Evolutionary conservation across 2,329 filamentous ascomycete species (phyloP), one percentile per base, ranked within the genome.

Genomic region (Colletotrichum musae): DNA sequence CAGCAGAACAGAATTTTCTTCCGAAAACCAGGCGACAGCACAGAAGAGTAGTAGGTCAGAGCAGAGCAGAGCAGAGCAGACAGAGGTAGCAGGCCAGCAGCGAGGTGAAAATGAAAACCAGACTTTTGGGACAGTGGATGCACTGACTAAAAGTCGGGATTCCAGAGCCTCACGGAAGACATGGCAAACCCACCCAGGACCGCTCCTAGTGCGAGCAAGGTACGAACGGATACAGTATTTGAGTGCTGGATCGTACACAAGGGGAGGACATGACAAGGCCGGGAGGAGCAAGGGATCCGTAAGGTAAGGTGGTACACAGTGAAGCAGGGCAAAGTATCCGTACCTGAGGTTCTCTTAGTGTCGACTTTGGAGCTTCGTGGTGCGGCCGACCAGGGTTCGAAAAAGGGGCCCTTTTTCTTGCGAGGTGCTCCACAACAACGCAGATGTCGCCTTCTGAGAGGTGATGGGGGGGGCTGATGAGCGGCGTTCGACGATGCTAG

Each of bases 141-240:
- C 64, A 68, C 58, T 68, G 68, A 70, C 68, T 70, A 68, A 70
- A 61, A 63, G 68, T 54, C 64, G 58, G 68, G 64, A 70, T 58
- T 59, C 41, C 53, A 58, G 64, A 70, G 64, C 64, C 64, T 70
- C 68, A 56, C 58, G 58, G 64, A 68, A 58, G 58, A 53, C 68
- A 70, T 68, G 67, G 67, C 45, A 70, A 70, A 70, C 62, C 67
- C 67, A 70, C 67, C 67, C 26, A 21, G 67, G 36, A 41, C 43
- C 56, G 66, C 50, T 60, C 54, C 56, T 69, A 66, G 66, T 52
- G 66, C 64, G 66, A 62, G 41, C 50, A 61, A 61, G 58, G 58
- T 39, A n/a, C 41, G 43, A 24, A 58, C 43, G 56, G 56, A 48
- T 47, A 62, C 59, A 52, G 50, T 43, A 45, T n/a, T 21, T 48